Percentiles rank a stretch among this genome's conserved stretches.
These are phyloP conservation scores for Selenicereus undatus DNA, from an alignment of 148 eudicot species.

Conservation along the genomic window DNA sequence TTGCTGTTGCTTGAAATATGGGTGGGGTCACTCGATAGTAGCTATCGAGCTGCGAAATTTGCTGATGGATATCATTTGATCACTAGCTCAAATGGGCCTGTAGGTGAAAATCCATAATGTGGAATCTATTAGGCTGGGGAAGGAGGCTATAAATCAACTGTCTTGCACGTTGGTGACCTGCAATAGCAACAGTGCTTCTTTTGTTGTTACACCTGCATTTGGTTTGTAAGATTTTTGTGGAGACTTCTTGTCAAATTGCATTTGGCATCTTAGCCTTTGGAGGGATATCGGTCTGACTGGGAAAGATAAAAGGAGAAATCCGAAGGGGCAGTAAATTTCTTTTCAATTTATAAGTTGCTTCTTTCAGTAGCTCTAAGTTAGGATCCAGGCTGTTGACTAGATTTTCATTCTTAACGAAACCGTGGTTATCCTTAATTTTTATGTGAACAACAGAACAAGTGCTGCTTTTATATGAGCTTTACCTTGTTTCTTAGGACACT, in stretches of 20 bases:
- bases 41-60: too few relatives aligned
- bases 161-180: too few relatives aligned
- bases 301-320: neutral
- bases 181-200: too few relatives aligned
- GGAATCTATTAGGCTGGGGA: too few relatives aligned
- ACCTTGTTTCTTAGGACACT: neutral
- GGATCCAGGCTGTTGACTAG: neutral
- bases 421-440: neutral
- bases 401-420: neutral
- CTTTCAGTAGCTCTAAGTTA: neutral
- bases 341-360: neutral
- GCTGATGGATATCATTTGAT: too few relatives aligned
- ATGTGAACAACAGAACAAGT: neutral
- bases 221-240: too few relatives aligned
- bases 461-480: neutral
- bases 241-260: neutral
- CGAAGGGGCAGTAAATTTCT: neutral
- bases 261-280: neutral
- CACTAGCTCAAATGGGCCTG: too few relatives aligned
- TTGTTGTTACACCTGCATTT: too few relatives aligned
- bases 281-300: neutral
- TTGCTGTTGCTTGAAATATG: too few relatives aligned
- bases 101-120: too few relatives aligned
- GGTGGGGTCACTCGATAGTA: too few relatives aligned
- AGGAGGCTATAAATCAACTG: too few relatives aligned